Conservation (phyloP, 768 basidiomycete species). For the Mycena haematopus region DNA sequence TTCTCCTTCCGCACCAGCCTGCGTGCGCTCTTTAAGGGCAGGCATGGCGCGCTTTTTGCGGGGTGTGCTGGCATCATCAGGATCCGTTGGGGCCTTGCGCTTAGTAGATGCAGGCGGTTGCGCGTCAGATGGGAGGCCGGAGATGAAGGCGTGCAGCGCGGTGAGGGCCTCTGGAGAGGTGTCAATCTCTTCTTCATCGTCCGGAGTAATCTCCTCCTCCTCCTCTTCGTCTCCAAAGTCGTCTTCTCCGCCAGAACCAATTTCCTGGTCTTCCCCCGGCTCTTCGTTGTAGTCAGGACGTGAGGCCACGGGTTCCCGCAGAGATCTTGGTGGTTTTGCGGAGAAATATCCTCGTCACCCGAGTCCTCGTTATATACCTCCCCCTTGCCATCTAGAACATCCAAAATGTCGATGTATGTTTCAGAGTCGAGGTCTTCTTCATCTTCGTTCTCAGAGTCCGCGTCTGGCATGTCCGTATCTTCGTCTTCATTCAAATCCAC, state of each 20-base stretch:
- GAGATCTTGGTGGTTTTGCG: conserved; percentile 33
- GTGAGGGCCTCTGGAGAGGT: conserved; percentile 65
- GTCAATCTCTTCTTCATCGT: conserved; percentile 56
- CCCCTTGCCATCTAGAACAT: conserved; percentile 69
- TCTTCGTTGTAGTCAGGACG: conserved; percentile 25
- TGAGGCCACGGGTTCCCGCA: conserved; percentile 22
- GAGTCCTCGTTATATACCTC: conserved; percentile 47
- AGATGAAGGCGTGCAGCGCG: conserved; percentile 75
- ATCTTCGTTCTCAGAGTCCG: conserved; percentile 49
- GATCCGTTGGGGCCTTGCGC: conserved; percentile 59
- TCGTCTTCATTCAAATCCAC: conserved; percentile 74
- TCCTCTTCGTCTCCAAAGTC: conserved; percentile 52
- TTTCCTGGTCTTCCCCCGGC: conserved; percentile 40
- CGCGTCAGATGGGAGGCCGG: conserved; percentile 58
- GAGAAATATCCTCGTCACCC: conserved; percentile 44
- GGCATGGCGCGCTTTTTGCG: conserved; percentile 62
- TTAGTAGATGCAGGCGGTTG: conserved; percentile 53
- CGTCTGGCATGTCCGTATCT: conserved; percentile 45
- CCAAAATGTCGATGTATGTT: conserved; percentile 68
- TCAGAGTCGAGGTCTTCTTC: conserved; percentile 52
- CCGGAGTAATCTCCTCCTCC: conserved; percentile 37
- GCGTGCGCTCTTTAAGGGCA: conserved; percentile 69
- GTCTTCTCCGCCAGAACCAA: conserved; percentile 43
- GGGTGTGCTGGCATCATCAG: conserved; percentile 34
- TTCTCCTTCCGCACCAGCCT: conserved; percentile 82